Conservation (phyloP, 2,329 filamentous ascomycete species). For the Fusarium papillatum region DNA sequence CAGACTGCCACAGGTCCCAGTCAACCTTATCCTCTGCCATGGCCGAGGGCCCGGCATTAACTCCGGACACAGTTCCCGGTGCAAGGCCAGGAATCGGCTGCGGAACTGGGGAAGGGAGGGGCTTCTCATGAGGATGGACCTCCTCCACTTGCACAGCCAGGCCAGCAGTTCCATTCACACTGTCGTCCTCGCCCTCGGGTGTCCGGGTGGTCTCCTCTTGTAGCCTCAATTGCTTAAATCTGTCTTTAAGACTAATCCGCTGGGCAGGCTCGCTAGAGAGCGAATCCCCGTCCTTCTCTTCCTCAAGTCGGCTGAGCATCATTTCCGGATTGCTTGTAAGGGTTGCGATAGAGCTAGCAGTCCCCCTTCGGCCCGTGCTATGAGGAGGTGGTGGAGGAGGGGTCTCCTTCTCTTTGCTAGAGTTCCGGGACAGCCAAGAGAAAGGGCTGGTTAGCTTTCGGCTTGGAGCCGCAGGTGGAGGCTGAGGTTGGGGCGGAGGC, state of each 20-base stretch:
- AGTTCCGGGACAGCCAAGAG: constrained; percentile 83
- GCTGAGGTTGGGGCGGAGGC: constrained; percentile 44
- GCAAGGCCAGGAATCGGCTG: constrained; percentile 79
- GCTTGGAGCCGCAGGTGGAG: constrained; percentile 53
- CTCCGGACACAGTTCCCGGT: constrained; percentile 88
- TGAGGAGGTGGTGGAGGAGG: constrained; percentile 66
- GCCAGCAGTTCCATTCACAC: constrained; percentile 49
- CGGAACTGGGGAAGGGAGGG: constrained; percentile 66
- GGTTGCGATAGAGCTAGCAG: constrained; percentile 84
- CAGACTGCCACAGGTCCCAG: constrained; percentile 97
- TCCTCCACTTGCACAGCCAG: constrained; percentile 44
- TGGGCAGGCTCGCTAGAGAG: constrained; percentile 62
- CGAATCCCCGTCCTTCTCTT: constrained; percentile 69
- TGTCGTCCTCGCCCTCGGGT: constrained; percentile 65
- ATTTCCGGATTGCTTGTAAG: constrained; percentile 85
- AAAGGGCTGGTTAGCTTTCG: constrained; percentile 92
- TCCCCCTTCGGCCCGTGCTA: constrained; percentile 73
- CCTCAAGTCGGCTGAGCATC: constrained; percentile 82
- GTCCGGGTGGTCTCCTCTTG: constrained; percentile 77
- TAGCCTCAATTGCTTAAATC: constrained; percentile 83
- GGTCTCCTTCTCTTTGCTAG: constrained; percentile 67
- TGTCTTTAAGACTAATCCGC: constrained; percentile 77
- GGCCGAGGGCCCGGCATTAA: constrained; percentile 81
- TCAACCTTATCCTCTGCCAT: constrained; percentile 85
- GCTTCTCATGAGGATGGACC: constrained; percentile 45